Evolutionary conservation across 2,329 filamentous ascomycete genomes (phyloP).

Genomic region (Bipolaris cookei): DNA sequence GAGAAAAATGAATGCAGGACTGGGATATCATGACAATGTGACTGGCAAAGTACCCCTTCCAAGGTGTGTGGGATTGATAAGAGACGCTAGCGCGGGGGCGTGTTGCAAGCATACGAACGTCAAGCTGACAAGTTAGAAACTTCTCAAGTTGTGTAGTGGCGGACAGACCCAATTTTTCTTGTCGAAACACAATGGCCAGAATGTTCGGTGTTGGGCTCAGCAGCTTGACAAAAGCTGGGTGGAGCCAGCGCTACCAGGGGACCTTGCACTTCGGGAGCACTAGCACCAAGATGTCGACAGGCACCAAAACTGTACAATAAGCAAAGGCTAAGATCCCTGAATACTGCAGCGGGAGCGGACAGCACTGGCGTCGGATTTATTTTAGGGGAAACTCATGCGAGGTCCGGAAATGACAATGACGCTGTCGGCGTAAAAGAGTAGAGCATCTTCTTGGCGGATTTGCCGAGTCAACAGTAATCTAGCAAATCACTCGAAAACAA

Average conservation of each 20-base stretch:
- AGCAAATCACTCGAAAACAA: not conserved
- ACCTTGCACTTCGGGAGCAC: constrained; percentile 21
- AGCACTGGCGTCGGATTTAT: constrained; percentile 26
- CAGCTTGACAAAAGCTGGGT: constrained; percentile 35
- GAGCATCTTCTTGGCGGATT: constrained; percentile 19
- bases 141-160: constrained; percentile 24
- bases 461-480: constrained; percentile 20
- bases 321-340: constrained; percentile 24
- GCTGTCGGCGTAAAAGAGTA: constrained; percentile 18
- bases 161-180: constrained; percentile 34
- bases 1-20: not conserved
- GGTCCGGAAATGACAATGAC: constrained; percentile 15
- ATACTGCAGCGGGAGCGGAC: constrained; percentile 36
- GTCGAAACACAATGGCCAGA: constrained; percentile 38
- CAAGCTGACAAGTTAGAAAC: constrained; percentile 20
- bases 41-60: not conserved
- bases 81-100: constrained; percentile 23
- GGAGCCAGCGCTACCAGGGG: constrained; percentile 31
- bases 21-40: constrained; percentile 1
- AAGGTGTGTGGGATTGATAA: constrained; percentile 28
- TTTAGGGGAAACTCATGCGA: constrained; percentile 24
- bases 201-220: constrained; percentile 37
- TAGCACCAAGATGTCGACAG: constrained; percentile 28
- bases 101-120: constrained; percentile 19
- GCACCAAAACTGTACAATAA: constrained; percentile 18